Evolutionary conservation across 1,284 basidiomycete genomes (phyloP), one percentile per base, ranked within the genome.

Genomic region (Omphalotus olearius): DNA sequence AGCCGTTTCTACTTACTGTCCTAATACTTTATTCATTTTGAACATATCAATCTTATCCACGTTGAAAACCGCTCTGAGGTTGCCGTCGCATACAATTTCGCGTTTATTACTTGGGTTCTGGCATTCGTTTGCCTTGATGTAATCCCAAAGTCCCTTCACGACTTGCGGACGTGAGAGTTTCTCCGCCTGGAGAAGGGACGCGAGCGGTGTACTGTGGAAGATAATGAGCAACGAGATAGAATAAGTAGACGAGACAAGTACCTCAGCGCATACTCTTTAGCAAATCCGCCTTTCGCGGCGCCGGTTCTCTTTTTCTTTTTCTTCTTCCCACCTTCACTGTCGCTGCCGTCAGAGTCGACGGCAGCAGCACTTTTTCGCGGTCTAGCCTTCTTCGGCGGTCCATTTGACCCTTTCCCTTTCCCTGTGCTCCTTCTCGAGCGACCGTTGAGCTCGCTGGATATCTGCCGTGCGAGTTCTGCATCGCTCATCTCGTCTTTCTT

Each of bases 1-100:
- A 33, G 13, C 7, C 33, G 16, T 2, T 23, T 36, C 28, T 11
- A 78, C 87, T 67, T 61, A 91, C 88, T 82, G 72, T 66, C 87
- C 83, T 52, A 91, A 69, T 37, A 83, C 76, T 67, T 91, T 88
- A 73, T 91, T 92, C 89, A 92, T 92, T 60, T 74, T 80, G 71
- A 92, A 91, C 88, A 91, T 91, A 66, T 88, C 82, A 49, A 93
- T 84, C 63, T 82, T 86, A 58, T 90, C 84, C 16, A 80, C 78
- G 54, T 78, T 79, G 67, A 93, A 93, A 33, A 93, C 75, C 9
- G 79, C 78, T 53, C 76, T 77, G 59, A 93, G 67, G 37, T 69
- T 74, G 26, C 75, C 71, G 66, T 94, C 91, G 62, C 91, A 93
- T 1, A 93, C 59, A 53, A 94, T 93, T 66, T 92, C 87, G 55